Evolutionary conservation across 352 stramenopile genomes (phyloP), one percentile per base, ranked within the genome.

Genomic region (Pythium guiyangense): DNA sequence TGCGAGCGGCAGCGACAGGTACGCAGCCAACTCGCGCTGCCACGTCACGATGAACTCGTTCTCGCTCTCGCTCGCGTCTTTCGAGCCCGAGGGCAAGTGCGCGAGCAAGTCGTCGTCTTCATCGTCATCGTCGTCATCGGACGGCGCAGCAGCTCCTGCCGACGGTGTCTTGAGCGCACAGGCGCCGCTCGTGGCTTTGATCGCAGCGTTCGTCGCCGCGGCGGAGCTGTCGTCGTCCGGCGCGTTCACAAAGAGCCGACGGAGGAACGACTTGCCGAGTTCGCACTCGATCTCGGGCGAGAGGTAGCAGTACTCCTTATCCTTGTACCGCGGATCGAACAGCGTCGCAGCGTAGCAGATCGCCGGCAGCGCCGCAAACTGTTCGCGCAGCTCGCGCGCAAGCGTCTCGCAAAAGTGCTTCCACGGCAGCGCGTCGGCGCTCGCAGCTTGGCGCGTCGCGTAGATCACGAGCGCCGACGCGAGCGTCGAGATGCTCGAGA

Each of bases 291-390:
- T 39, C 56, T 79, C 81, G 10, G 70, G 64, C 5, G 67, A 71
- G 45, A 90, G 45, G 64, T 90, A 92, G 60, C 83, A 92, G 53
- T 84, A 90, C 49, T 88, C 80, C 31, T 77, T 81, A 47, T 90
- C 78, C 59, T 92, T 92, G 69, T 92, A 92, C 6, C 83, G 78
- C 35, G 83, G 83, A 26, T 92, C 83, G 12, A 92, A 74, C 27
- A 92, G 64, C 18, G 83, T 90, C 11, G 83, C 79, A 4, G 83
- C 83, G 43, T 86, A 86, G 45, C 76, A 86, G 25, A 88, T 66
- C 20, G 78, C 39, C 2, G 79, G 76, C 17, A 90, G 37, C 37
- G 62, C 52, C 11, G 62, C 62, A 57, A 92, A 91, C 39, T 83
- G 70, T 10, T 72, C 60, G 9, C 80, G 79, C 37, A 92, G 37